Base-by-base conservation (phyloP, 108 stramenopile genomes). In the Ochromonas danica region DNA sequence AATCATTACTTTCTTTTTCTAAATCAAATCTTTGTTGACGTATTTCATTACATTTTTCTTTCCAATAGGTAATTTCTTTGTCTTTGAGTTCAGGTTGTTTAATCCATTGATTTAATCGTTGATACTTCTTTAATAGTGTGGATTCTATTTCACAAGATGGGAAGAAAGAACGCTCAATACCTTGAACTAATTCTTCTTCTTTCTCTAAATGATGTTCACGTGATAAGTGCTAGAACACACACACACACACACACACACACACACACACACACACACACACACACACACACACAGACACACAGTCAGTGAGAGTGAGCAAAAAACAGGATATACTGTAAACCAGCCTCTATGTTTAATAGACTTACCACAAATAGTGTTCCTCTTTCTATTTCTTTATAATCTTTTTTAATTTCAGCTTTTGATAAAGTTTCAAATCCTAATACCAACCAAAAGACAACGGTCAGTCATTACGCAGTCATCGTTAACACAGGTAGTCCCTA, bases 341-440 rank as follows among this genome's bases (percentile, higher is more conserved):
- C n/a, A n/a, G n/a, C n/a, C n/a, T n/a, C n/a, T n/a, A n/a, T n/a
- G n/a, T n/a, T n/a, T n/a, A n/a, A n/a, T n/a, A n/a, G n/a, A n/a
- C n/a, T n/a, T 51, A 51, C 45, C 45, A 51, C 22, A 14, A 51
- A 22, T 22, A 51, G 22, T 51, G 45, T 14, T 6, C 22, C 22
- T 51, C 45, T 51, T 36, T 67, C 63, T 3, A 67, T 67, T 6
- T 67, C 63, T 67, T 67, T 67, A 6, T 3, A 3, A 67, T 67
- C 63, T 35, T 36, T 28, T 36, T 67, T 67, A 36, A 67, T 10
- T 67, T 67, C 63, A 67, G 6, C 35, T 36, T 67, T 67, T 6
- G 63, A 67, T 10, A 67, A 14, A 51, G 14, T 22, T 14, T 6
- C 6, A 51, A 51, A 14, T 14, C 45, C 45, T 51, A 51, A 22